Evolutionary conservation across 2,329 filamentous ascomycete species (phyloP), one percentile per base, ranked within the genome.

Genomic region (Neofusicoccum umdonicola): DNA sequence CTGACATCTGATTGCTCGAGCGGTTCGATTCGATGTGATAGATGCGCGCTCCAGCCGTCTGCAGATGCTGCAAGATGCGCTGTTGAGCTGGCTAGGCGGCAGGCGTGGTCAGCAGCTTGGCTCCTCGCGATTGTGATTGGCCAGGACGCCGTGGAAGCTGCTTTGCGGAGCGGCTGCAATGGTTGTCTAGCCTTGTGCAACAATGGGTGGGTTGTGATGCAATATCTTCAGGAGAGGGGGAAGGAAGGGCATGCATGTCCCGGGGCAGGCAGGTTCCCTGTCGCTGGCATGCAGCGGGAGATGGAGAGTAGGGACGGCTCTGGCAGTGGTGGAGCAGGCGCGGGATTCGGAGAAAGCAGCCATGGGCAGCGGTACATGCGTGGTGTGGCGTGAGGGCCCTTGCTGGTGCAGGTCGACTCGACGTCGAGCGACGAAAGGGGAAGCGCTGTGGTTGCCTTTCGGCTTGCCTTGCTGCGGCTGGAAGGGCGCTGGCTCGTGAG

Each of bases 181-280:
- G 19, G 8, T 12, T 13, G 45, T 6, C 19, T 44, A 13, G 41
- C 22, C 12, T 19, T 47, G 56, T 60, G 42, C 42, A 39, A 60
- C 42, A 19, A 22, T 15, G 41, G 56, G 56, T 37, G 41, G 22
- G 27, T 47, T 47, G 56, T 47, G 41, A 57, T 60, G 56, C 56
- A 37, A 60, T 60, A 60, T 60, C 56, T 60, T 60, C 56, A 60
- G 56, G 56, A 47, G 56, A 42, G 37, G 51, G 51, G n/a, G n/a
- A 12, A 34, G 11, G 47, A 50, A 35, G 51, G 39, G 22, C 22
- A 31, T 57, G 54, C 54, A 44, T 42, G 22, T 15, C 22, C 22
- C 22, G 54, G 54, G 54, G 19, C 39, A 57, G 39, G 37, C 37
- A 27, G 39, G 27, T 45, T 44, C 54, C 54, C 39, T 44, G 39